Percentiles rank a stretch among this genome's conserved stretches.
Conservation (phyloP, 805 yeast genomes). For the Lipomyces lipofer region DNA sequence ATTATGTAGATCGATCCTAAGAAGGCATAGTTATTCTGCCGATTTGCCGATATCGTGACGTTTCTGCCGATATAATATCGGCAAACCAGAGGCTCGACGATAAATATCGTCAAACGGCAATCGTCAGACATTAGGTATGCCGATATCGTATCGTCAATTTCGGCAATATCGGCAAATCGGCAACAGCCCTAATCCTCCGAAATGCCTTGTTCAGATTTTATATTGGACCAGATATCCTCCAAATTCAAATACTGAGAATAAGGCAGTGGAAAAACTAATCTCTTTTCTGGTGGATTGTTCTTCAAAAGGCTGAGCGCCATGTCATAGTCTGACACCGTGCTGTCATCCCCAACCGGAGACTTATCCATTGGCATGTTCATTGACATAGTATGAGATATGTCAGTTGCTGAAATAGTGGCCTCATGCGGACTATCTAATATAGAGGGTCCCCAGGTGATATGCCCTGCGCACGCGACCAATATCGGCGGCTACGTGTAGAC, state of each 20-base stretch:
- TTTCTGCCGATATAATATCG: no score
- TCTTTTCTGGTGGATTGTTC: neutral
- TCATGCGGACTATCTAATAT: neutral
- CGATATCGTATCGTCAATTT: no score
- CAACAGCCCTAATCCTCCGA: no score
- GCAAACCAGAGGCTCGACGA: no score
- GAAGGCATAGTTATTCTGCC: no score
- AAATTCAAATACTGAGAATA: neutral
- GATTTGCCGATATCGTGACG: no score
- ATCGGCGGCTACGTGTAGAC: neutral
- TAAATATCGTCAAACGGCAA: no score
- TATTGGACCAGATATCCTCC: neutral
- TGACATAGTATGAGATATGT: neutral
- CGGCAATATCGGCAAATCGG: no score
- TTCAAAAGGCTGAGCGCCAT: neutral
- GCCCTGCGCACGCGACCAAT: neutral
- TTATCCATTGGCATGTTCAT: neutral
- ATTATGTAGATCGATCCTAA: no score
- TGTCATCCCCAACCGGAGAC: neutral
- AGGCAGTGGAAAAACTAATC: neutral
- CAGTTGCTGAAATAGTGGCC: neutral
- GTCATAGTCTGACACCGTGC: neutral
- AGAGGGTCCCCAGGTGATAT: neutral
- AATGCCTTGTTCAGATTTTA: neutral
- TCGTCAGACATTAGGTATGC: no score